A percentile compares a stretch with the other conserved stretches of the same genome.
Evolutionary conservation across 768 basidiomycete species (phyloP).

Genomic region (Xerocomellus amylosporus): DNA sequence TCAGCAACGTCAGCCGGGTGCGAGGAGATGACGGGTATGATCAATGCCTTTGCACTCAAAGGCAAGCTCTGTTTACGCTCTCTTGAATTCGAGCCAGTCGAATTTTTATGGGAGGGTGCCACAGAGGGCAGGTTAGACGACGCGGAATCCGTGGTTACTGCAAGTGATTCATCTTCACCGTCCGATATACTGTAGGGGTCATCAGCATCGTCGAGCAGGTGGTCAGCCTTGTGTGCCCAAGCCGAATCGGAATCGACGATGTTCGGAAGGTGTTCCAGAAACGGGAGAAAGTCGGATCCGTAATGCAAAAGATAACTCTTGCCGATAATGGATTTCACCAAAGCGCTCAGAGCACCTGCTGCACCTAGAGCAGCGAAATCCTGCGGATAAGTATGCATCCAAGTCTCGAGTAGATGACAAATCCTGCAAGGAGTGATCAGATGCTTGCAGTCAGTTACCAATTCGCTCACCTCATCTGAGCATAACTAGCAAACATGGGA

Average conservation of each 20-base stretch:
- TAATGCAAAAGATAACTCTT: conserved; percentile 85
- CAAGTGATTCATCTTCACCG: conserved; percentile 45
- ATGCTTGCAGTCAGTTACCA: not conserved
- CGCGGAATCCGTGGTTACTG: conserved; percentile 33
- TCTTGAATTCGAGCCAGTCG: conserved; percentile 34
- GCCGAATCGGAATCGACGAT: conserved; percentile 65
- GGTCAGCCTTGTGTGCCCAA: conserved; percentile 73
- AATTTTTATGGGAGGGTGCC: conserved; percentile 22
- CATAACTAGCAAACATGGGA: conserved; percentile 84
- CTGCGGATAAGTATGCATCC: conserved; percentile 72
- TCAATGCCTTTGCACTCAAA: conserved; percentile 44
- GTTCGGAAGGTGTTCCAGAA: conserved; percentile 63
- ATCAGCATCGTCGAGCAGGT: conserved; percentile 58
- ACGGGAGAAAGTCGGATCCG: conserved; percentile 78
- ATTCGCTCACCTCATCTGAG: conserved; percentile 71
- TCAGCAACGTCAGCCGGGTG: conserved; percentile 36
- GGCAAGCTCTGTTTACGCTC: conserved; percentile 74
- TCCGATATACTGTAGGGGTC: conserved; percentile 55
- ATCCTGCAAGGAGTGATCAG: conserved; percentile 47
- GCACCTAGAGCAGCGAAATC: conserved; percentile 81
- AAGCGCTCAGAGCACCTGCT: conserved; percentile 64
- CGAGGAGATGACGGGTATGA: conserved; percentile 33
- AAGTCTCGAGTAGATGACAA: conserved; percentile 72
- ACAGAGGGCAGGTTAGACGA: conserved; percentile 25
- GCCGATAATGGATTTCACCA: conserved; percentile 74